phyloP scores from a whole-genome alignment of 2,329 filamentous ascomycete genomes.

The Lasiodiplodia gonubiensis region DNA sequence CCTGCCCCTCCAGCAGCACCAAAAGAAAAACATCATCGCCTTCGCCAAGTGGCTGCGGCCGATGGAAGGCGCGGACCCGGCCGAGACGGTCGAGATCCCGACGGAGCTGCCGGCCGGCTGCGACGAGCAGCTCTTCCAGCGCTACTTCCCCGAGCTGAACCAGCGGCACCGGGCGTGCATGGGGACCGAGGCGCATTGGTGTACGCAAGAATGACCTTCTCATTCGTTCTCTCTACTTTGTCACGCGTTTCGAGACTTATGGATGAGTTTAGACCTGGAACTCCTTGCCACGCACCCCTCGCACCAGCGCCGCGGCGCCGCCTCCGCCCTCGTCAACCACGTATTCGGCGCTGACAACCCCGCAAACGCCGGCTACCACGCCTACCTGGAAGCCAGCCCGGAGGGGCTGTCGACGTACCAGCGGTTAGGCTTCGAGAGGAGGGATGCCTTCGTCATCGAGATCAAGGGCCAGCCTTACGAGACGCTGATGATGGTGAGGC shows the following conservation, averaged over 20 bases:
- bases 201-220: background rate
- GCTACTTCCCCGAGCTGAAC: background rate
- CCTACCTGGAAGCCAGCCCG: conserved; percentile 13
- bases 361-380: background rate
- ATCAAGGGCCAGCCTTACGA: background rate
- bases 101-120: background rate
- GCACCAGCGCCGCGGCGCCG: conserved; percentile 22
- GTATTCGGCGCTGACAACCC: background rate
- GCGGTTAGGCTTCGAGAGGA: conserved; percentile 11
- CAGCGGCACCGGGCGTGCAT: background rate
- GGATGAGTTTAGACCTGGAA: conserved; percentile 12
- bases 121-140: background rate
- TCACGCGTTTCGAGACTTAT: too few relatives aligned
- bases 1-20: background rate
- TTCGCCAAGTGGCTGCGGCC: conserved; percentile 22
- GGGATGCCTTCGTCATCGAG: background rate
- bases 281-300: conserved; percentile 22
- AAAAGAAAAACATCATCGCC: background rate
- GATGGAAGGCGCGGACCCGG: background rate
- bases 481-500: conserved; percentile 23
- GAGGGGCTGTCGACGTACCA: conserved; percentile 8
- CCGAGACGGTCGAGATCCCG: background rate
- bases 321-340: conserved; percentile 1
- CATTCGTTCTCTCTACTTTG: too few relatives aligned
- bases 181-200: conserved; percentile 17